Evolutionary conservation across 2,329 filamentous ascomycete genomes (phyloP).

Genomic region (Aureobasidium vineae): DNA sequence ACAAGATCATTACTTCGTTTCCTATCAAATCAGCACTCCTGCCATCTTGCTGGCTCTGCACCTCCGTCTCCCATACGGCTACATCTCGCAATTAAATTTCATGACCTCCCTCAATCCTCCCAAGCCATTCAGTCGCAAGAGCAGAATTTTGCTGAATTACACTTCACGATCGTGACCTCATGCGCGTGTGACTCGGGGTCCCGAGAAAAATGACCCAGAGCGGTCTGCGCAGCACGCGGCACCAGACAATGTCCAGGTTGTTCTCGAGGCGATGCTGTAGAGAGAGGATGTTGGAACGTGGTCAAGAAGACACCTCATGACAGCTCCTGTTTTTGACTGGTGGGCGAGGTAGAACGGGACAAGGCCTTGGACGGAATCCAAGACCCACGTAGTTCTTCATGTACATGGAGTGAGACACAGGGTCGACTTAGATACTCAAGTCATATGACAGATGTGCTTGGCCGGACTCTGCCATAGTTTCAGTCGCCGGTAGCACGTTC

Average conservation of each 20-base stretch:
- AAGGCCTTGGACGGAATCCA: no score
- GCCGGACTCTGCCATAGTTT: neutral
- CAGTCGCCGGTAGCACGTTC: slow-evolving; percentile 16
- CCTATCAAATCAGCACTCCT: no score
- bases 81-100: neutral
- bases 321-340: no score
- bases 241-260: neutral
- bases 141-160: no score
- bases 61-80: no score
- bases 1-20: neutral
- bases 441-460: no score
- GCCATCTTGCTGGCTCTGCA: no score
- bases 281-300: neutral
- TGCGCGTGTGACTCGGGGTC: neutral
- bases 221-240: neutral
- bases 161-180: neutral
- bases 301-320: neutral
- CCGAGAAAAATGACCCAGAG: neutral
- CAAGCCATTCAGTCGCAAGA: neutral
- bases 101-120: neutral
- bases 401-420: no score
- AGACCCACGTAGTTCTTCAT: no score
- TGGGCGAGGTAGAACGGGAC: no score
- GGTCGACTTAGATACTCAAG: no score
- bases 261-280: neutral